These are phyloP conservation scores for Coemansia sp. DNA, from an alignment of 192 early-diverging fungal species.

Conservation along the genomic window DNA sequence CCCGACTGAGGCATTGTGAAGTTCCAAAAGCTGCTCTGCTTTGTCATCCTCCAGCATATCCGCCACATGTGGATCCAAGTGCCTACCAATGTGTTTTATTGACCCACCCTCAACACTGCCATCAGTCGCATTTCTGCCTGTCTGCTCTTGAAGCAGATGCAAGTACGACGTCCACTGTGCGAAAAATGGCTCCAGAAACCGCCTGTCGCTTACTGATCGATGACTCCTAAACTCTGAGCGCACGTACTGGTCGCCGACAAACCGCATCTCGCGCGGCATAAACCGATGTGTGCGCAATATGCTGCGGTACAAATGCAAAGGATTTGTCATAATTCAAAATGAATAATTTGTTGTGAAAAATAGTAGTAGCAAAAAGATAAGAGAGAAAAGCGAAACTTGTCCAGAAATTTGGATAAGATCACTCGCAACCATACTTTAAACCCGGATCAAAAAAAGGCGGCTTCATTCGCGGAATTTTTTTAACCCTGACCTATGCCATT, in stretches of 20 bases:
- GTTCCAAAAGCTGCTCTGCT: conserved; percentile 53
- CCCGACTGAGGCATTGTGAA: conserved; percentile 38
- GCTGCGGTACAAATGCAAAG: conserved; percentile 36
- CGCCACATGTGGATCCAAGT: conserved; percentile 36
- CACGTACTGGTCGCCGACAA: conserved; percentile 58
- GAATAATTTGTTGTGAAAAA: not conserved
- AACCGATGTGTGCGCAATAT: conserved; percentile 43
- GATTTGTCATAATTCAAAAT: conserved; percentile 23
- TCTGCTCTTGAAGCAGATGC: conserved; percentile 29
- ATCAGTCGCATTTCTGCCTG: not conserved
- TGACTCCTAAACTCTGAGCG: conserved; percentile 54
- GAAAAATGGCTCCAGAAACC: conserved; percentile 47
- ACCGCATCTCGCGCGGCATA: conserved; percentile 51
- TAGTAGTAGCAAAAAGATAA: not conserved
- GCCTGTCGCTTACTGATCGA: conserved; percentile 37
- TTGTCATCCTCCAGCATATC: conserved; percentile 52
- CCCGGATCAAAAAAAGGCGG: not conserved
- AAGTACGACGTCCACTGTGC: conserved; percentile 50
- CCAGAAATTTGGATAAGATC: not conserved
- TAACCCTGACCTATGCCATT: conserved; percentile 29
- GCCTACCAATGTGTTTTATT: conserved; percentile 27
- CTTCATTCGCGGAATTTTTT: not conserved
- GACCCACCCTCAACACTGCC: not conserved
- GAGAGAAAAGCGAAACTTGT: not conserved
- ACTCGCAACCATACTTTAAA: not conserved